These are phyloP conservation scores for Wickerhamiella alocasiicola DNA, from an alignment of 805 yeast genomes.

Conservation along the genomic window DNA sequence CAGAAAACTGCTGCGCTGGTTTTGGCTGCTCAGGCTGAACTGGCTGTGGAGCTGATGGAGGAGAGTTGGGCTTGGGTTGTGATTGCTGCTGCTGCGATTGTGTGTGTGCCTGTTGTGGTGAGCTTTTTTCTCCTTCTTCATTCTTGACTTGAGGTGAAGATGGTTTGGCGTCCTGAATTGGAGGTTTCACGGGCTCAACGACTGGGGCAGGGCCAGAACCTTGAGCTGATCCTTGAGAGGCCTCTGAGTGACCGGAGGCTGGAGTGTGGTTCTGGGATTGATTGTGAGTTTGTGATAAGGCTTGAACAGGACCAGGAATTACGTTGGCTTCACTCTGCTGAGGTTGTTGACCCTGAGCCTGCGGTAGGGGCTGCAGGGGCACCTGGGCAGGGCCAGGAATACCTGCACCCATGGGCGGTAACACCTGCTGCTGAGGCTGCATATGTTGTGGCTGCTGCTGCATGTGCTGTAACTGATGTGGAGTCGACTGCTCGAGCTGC, in stretches of 20 bases:
- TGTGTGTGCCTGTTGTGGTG: no score
- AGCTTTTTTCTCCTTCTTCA: no score
- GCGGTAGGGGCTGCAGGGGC: slow-evolving; percentile 4
- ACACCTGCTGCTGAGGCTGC: slow-evolving; percentile 1
- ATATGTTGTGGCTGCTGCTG: slow-evolving; percentile 2
- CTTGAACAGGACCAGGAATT: neutral
- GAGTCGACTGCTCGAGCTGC: slow-evolving; percentile 17
- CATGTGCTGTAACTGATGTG: slow-evolving; percentile 7
- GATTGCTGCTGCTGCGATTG: neutral
- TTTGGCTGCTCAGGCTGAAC: slow-evolving; percentile 15
- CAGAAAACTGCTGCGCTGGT: no score
- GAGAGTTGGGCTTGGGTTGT: slow-evolving; percentile 11
- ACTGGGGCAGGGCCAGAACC: no score
- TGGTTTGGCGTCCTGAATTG: no score
- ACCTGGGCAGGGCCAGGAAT: neutral
- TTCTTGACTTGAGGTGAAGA: no score
- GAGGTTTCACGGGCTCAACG: no score
- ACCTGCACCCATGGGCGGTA: neutral
- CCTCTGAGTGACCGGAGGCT: no score
- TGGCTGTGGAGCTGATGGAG: slow-evolving; percentile 16
- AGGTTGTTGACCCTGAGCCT: neutral
- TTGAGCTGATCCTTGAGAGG: no score
- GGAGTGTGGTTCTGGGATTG: no score
- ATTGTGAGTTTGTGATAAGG: no score
- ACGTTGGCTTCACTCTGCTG: no score